Percentiles rank a stretch among this genome's conserved stretches.
phyloP scores from a whole-genome alignment of 106 monocot genomes.

The Allium fistulosum region DNA sequence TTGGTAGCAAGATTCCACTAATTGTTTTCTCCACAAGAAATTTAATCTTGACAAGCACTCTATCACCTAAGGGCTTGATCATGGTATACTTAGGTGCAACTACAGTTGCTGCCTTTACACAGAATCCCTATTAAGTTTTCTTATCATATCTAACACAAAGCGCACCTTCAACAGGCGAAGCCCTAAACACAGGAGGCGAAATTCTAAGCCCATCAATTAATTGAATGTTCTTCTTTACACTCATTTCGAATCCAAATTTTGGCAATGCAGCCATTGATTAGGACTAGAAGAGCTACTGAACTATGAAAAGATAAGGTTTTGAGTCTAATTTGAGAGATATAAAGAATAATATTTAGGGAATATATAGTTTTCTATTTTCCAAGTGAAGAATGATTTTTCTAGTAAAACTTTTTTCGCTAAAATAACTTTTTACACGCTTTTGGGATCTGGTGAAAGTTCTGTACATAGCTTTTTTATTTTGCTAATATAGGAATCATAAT shows the following conservation, averaged over 20 bases:
- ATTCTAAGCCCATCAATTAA: constrained; percentile 24
- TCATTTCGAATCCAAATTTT: constrained; percentile 12
- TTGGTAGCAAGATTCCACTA: constrained; percentile 72
- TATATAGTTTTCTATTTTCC: too few relatives aligned
- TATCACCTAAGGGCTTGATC: constrained; percentile 69
- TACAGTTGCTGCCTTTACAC: constrained; percentile 47
- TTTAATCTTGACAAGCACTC: constrained; percentile 78
- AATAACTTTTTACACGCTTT: too few relatives aligned
- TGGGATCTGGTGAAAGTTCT: too few relatives aligned
- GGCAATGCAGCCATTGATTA: constrained; percentile 41
- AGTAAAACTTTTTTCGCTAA: too few relatives aligned
- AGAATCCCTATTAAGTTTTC: constrained; percentile 28
- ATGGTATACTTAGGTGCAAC: constrained; percentile 75
- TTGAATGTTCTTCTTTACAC: not conserved
- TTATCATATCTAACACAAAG: constrained; percentile 8
- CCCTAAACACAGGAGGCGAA: constrained; percentile 2
- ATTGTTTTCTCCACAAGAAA: constrained; percentile 52
- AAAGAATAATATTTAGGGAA: too few relatives aligned
- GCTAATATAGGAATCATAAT: too few relatives aligned
- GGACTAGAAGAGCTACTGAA: not conserved
- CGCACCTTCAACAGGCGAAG: constrained; percentile 18
- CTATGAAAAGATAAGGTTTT: too few relatives aligned
- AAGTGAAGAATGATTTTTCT: too few relatives aligned
- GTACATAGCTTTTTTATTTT: too few relatives aligned
- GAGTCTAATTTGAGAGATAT: too few relatives aligned